Evolutionary conservation across 164 flowering plant genomes (phyloP).

Genomic region (Aristolochia contorta): DNA sequence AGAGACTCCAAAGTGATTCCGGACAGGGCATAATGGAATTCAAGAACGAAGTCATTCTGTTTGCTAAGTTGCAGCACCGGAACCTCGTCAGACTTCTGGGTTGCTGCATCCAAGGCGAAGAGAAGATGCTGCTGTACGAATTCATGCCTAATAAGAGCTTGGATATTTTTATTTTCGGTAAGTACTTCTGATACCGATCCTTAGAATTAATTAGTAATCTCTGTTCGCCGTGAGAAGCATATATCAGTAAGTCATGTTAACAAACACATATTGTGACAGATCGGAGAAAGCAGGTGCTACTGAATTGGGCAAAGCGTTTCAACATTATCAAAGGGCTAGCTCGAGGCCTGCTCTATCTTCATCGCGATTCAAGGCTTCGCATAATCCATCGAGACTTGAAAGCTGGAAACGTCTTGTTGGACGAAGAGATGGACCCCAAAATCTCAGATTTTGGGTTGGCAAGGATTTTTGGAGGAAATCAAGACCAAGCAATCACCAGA

Average conservation of each 20-base stretch:
- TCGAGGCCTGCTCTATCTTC: too few relatives aligned
- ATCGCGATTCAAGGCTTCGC: too few relatives aligned
- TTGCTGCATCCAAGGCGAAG: conserved; percentile 3
- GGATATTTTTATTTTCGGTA: conserved; percentile 4
- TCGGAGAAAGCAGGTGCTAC: not conserved
- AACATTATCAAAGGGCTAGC: conserved; percentile 13
- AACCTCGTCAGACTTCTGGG: conserved; percentile 10
- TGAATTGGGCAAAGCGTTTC: conserved; percentile 23
- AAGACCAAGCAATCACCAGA: conserved; percentile 15
- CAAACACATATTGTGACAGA: conserved; percentile 2
- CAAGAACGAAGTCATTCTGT: conserved; percentile 22
- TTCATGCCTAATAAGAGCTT: conserved; percentile 23
- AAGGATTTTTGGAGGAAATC: conserved; percentile 23
- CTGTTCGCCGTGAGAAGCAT: too few relatives aligned
- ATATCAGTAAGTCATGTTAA: too few relatives aligned
- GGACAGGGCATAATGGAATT: conserved; percentile 27
- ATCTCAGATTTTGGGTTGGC: conserved; percentile 62
- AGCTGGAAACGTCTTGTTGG: conserved; percentile 30
- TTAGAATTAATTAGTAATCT: not conserved
- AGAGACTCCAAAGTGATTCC: conserved; percentile 8
- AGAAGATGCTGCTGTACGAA: conserved; percentile 6
- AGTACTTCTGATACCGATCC: too few relatives aligned
- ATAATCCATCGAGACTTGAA: conserved; percentile 20
- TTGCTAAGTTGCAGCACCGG: conserved; percentile 8
- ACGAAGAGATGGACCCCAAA: conserved; percentile 25